Percentiles rank a stretch among this genome's conserved stretches.
Conservation (phyloP, 805 yeast species). For the Yamadazyma nakazawae region DNA sequence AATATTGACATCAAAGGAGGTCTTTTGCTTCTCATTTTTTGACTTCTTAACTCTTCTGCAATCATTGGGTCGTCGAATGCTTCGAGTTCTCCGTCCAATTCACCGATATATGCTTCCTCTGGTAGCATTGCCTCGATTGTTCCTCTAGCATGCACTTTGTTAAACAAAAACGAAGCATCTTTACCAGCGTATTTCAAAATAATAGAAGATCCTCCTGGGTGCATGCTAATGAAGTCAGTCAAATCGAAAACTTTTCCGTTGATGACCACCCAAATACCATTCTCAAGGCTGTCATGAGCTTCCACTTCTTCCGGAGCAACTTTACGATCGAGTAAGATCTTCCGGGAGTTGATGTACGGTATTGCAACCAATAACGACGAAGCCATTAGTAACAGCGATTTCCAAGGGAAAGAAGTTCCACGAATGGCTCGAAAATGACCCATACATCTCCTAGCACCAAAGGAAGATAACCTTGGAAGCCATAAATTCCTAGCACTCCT, state of each 20-base stretch:
- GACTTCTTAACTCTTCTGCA: constrained; percentile 16
- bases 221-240: constrained; percentile 66
- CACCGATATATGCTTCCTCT: constrained; percentile 20
- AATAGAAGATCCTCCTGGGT: constrained; percentile 63
- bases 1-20: constrained; percentile 32
- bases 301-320: constrained; percentile 14
- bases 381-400: not conserved
- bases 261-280: constrained; percentile 31
- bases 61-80: constrained; percentile 19
- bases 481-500: not conserved
- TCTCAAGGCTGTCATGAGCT: constrained; percentile 13
- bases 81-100: constrained; percentile 20
- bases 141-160: constrained; percentile 38
- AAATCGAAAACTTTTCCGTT: constrained; percentile 79
- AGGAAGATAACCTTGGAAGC: not conserved
- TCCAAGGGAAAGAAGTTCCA: not conserved
- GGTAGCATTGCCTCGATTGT: constrained; percentile 19
- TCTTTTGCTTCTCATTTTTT: constrained; percentile 14
- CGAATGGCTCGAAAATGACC: not conserved
- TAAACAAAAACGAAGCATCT: constrained; percentile 54
- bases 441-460: not conserved
- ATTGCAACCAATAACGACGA: constrained; percentile 58
- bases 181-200: constrained; percentile 57
- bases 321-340: constrained; percentile 11
- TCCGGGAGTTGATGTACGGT: constrained; percentile 37